A percentile compares a stretch with the other conserved stretches of the same genome.
phyloP scores from a whole-genome alignment of 2,329 filamentous ascomycete species.

The Penicillium sp. region DNA sequence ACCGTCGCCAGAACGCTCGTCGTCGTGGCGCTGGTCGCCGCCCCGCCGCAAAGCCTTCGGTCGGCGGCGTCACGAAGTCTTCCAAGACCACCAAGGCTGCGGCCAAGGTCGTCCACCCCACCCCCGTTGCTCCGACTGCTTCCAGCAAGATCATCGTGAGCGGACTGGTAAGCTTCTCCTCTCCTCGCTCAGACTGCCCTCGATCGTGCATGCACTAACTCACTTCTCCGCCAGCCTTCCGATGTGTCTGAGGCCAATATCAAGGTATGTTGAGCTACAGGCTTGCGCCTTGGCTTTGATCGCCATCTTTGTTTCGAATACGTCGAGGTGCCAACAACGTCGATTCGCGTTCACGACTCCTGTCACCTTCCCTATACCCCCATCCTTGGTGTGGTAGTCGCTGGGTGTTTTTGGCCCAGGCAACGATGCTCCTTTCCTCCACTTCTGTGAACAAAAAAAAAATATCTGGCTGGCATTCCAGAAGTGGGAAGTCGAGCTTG shows the following conservation, averaged over 20 bases:
- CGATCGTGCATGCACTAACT: constrained; percentile 50
- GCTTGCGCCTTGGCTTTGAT: constrained; percentile 71
- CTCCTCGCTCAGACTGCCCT: constrained; percentile 2
- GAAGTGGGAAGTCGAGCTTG: constrained; percentile 58
- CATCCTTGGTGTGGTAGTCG: constrained; percentile 27
- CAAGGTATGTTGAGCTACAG: constrained; percentile 99
- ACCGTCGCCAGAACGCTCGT: constrained; percentile 60
- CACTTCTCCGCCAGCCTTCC: constrained; percentile 65
- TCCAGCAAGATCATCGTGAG: constrained; percentile 98
- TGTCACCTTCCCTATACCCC: constrained; percentile 26
- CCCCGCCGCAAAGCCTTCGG: constrained; percentile 58
- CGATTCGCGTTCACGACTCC: constrained; percentile 32
- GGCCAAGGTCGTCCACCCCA: constrained; percentile 62
- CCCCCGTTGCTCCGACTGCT: constrained; percentile 59
- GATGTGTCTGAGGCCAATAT: constrained; percentile 97
- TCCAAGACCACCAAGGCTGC: constrained; percentile 52
- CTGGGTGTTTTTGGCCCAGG: constrained; percentile 32
- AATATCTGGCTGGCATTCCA: constrained; percentile 30
- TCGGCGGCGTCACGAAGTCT: constrained; percentile 84
- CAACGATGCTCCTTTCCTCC: constrained; percentile 38
- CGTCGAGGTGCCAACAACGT: constrained; percentile 42
- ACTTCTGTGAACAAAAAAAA: constrained; percentile 31
- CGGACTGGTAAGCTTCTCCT: constrained; percentile 77
- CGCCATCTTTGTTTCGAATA: constrained; percentile 58
- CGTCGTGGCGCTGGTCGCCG: constrained; percentile 51